Evolutionary conservation across 352 stramenopile genomes (phyloP).

Genomic region (Globisporangium apiculatum): DNA sequence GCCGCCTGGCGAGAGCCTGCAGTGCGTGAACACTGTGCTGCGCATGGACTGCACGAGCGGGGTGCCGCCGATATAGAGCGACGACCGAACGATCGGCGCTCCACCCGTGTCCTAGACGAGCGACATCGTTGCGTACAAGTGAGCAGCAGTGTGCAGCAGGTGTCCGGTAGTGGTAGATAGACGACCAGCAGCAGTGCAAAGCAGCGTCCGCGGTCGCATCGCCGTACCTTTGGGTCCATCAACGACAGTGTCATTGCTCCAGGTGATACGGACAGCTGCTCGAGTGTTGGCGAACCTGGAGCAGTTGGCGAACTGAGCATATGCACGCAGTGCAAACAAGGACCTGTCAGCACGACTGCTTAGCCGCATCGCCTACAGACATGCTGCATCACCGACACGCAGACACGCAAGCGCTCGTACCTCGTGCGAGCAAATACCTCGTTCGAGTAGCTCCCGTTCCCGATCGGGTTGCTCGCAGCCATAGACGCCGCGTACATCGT

Average conservation of each 20-base stretch:
- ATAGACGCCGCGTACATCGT: conserved; percentile 28
- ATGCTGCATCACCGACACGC: background rate
- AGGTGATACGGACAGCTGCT: conserved; percentile 15
- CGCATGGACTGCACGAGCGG: conserved; percentile 18
- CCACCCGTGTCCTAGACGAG: conserved; percentile 32
- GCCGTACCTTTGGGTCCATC: conserved; percentile 25
- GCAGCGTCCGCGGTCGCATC: no score
- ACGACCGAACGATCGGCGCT: conserved; percentile 24
- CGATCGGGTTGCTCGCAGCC: conserved; percentile 24
- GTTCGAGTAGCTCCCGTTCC: conserved; percentile 19
- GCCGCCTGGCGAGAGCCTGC: conserved; percentile 14
- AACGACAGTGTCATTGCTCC: conserved; percentile 30
- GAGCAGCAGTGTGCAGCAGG: background rate
- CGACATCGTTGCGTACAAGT: background rate
- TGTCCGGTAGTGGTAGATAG: background rate
- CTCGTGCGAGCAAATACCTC: conserved; percentile 13
- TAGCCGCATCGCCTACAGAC: no score
- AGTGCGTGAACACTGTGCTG: conserved; percentile 24
- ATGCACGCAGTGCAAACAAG: no score
- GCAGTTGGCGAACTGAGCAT: conserved; percentile 13
- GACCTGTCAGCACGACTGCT: background rate
- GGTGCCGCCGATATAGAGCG: conserved; percentile 22
- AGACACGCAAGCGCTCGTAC: conserved; percentile 3
- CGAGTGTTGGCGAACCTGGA: conserved; percentile 21
- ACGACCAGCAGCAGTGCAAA: background rate